phyloP scores from a whole-genome alignment of 139 green algal species.

The Chlamydomonas urium region DNA sequence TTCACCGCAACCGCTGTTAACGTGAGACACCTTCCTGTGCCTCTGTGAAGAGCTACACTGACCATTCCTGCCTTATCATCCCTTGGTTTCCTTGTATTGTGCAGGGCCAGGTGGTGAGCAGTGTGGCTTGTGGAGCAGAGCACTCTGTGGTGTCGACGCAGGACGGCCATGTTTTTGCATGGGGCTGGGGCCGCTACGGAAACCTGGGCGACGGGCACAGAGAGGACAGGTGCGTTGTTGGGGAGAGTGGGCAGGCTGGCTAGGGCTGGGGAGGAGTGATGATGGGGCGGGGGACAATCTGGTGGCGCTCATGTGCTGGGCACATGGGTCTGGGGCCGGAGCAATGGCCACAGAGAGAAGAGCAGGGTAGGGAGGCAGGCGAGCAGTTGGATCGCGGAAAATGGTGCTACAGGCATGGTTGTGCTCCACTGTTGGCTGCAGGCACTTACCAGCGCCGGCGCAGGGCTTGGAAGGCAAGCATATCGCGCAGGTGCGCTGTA shows the following conservation, averaged over 20 bases:
- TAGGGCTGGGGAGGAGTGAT: too few species aligned
- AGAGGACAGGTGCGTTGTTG: conserved; percentile 45
- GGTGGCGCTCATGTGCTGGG: neutral
- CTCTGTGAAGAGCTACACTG: too few species aligned
- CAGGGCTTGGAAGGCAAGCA: too few species aligned
- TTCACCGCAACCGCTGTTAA: too few species aligned
- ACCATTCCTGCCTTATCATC: too few species aligned
- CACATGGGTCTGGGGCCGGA: neutral
- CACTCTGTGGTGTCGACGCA: conserved; percentile 52
- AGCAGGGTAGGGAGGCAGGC: neutral
- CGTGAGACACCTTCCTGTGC: too few species aligned
- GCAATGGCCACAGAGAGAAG: neutral
- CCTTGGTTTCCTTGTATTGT: conserved; percentile 10
- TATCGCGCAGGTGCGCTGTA: too few species aligned
- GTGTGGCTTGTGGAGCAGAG: conserved; percentile 72
- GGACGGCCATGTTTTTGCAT: conserved; percentile 56
- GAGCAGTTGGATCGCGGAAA: neutral
- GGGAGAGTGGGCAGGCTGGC: neutral
- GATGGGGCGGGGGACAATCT: too few species aligned
- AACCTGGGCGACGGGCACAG: conserved; percentile 78
- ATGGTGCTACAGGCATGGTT: neutral
- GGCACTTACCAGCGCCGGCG: too few species aligned
- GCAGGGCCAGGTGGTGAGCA: conserved; percentile 46
- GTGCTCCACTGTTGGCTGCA: too few species aligned
- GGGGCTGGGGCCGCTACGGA: conserved; percentile 82